These are phyloP conservation scores for Coemansia sp. DNA, from an alignment of 192 early-diverging fungal species.

Conservation along the genomic window DNA sequence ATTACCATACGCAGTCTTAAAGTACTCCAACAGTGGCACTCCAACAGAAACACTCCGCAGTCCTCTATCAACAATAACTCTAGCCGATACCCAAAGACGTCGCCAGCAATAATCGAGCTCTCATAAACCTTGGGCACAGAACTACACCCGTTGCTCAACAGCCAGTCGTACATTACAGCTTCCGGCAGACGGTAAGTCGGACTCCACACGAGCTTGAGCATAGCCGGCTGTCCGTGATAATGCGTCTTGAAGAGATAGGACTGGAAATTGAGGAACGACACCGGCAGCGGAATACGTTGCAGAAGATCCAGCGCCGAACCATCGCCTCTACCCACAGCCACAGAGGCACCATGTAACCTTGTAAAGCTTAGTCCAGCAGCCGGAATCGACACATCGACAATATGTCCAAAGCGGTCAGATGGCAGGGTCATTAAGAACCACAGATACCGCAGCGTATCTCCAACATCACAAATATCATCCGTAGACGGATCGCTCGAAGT, in stretches of 20 bases:
- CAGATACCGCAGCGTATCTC: neutral
- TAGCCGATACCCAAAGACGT: conserved; percentile 16
- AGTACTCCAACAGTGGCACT: conserved; percentile 4
- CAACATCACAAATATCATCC: neutral
- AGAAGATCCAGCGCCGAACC: neutral
- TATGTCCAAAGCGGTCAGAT: neutral
- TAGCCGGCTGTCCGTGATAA: neutral
- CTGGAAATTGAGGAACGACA: neutral
- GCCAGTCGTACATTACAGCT: conserved; percentile 5
- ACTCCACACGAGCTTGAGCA: conserved; percentile 20
- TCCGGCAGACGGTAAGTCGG: conserved; percentile 12
- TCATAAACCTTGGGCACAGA: conserved; percentile 5
- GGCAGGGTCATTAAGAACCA: conserved; percentile 4
- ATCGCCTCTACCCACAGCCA: neutral
- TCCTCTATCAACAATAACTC: conserved; percentile 19
- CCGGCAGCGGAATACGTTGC: conserved; percentile 1
- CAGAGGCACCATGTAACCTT: neutral
- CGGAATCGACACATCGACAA: neutral
- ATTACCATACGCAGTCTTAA: neutral
- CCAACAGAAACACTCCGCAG: conserved; percentile 28
- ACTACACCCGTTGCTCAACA: neutral
- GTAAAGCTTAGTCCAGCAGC: neutral
- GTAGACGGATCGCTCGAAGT: neutral
- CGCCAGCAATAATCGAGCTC: neutral
- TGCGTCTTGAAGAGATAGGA: conserved; percentile 1